Base-by-base conservation (phyloP, 768 basidiomycete species). In the Ephemerocybe angulata region DNA sequence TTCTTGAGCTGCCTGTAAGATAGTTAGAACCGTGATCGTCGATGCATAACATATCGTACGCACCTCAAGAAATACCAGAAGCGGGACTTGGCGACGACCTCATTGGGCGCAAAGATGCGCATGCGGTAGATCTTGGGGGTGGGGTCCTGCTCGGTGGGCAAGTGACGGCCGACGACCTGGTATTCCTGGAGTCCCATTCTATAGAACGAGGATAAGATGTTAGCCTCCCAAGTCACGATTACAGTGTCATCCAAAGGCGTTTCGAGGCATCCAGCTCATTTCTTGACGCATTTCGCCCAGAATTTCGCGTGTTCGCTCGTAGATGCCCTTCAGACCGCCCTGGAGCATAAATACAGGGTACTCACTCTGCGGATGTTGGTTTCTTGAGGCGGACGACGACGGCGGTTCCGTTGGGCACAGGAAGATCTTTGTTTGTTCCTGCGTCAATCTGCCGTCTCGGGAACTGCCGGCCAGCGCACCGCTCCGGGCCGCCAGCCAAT, bases 31-130 rank as follows among this genome's bases (percentile, higher is more conserved):
- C n/a, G 1, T 2, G 10, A 10, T 17, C 15, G 15, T 19, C 28
- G 1, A 22, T 19, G 12, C 29, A 31, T 24, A 31, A 6, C 41
- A n/a, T 19, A 53, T 11, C 6, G 2, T 12, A 58, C 85, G 64
- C 60, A 89, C 89, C 88, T 86, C 57, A 99, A 80, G 86, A 96
- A 99, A 79, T 98, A 98, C 96, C 97, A 98, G 88, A 97, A 99
- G 57, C 96, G 87, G 49, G 93, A 96, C 81, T 99, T 98, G 65
- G 97, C 96, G 67, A 99, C 93, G 62, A 98, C 94, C 60, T 97
- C 93, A 72, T 98, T 98, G 62, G 93, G 93, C 61, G 97, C 94
- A 70, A 98, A 99, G 69, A 98, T 97, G 74, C 96, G 89, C 96
- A 98, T 98, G 66, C 96, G 90, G 83, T 91, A 98, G 75, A 98